Percentiles rank a stretch among this genome's conserved stretches.
Conservation (phyloP, 169 alveolate genomes). For the Eimeria acervulina region DNA sequence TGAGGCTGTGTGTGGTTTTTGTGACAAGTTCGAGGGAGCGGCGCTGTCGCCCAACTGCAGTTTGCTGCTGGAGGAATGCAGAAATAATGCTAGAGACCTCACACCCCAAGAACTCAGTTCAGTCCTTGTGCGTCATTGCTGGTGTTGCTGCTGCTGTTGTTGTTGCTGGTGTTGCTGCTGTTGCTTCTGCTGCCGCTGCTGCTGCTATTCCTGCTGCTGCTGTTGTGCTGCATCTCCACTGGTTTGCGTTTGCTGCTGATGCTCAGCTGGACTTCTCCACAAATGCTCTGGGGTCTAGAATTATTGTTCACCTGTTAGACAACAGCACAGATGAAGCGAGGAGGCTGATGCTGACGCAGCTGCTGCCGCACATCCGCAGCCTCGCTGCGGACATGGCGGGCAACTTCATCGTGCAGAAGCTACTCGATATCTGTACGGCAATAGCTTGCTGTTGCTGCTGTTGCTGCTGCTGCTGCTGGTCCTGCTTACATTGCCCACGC, state of each 20-base stretch:
- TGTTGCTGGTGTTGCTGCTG: not conserved
- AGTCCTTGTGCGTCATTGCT: slow-evolving; percentile 31
- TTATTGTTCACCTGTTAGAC: slow-evolving; percentile 44
- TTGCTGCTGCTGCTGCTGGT: not conserved
- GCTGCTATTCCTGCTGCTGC: not conserved
- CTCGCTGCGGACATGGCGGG: slow-evolving; percentile 86
- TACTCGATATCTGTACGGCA: slow-evolving; percentile 78
- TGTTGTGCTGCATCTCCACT: no score
- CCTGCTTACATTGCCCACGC: not conserved
- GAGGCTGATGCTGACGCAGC: slow-evolving; percentile 61
- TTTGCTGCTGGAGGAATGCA: slow-evolving; percentile 36
- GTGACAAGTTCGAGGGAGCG: slow-evolving; percentile 10
- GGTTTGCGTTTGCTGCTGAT: not conserved
- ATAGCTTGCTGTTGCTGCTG: not conserved
- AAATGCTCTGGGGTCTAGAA: slow-evolving; percentile 34
- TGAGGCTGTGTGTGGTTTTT: not conserved
- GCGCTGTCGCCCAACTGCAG: slow-evolving; percentile 56
- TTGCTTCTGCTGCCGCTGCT: not conserved
- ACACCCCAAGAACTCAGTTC: slow-evolving; percentile 27
- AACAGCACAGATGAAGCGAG: slow-evolving; percentile 38
- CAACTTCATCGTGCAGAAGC: slow-evolving; percentile 86
- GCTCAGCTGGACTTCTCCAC: slow-evolving; percentile 73
- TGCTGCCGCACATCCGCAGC: slow-evolving; percentile 78
- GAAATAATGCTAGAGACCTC: slow-evolving; percentile 41
- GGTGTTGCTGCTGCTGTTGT: not conserved